Evolutionary conservation across 148 eudicot genomes (phyloP).

Genomic region (Rhododendron griersonianum): DNA sequence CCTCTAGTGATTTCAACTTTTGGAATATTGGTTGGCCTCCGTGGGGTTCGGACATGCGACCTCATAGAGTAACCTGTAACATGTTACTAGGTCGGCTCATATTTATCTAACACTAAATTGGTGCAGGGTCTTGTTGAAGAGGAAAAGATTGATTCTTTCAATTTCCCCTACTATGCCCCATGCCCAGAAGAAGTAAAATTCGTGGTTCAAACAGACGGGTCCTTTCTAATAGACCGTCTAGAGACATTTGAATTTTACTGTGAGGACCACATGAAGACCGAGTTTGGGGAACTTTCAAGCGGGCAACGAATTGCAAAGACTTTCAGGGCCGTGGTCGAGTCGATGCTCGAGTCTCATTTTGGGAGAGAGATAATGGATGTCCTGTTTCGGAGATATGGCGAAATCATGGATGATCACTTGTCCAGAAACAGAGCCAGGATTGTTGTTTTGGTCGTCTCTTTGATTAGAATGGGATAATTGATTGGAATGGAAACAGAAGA

Average conservation of each 20-base stretch:
- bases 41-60: background rate
- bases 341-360: conserved; percentile 54
- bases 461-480: conserved; percentile 12
- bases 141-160: conserved; percentile 58
- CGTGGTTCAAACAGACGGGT: conserved; percentile 44
- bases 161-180: conserved; percentile 64
- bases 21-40: too few species aligned
- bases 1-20: too few species aligned
- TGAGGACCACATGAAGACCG: conserved; percentile 19
- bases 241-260: conserved; percentile 45
- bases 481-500: background rate
- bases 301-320: conserved; percentile 45
- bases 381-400: conserved; percentile 38
- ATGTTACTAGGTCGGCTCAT: background rate
- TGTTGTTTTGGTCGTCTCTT: conserved; percentile 30
- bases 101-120: background rate
- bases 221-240: conserved; percentile 33
- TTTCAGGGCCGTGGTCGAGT: conserved; percentile 58
- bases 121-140: conserved; percentile 54
- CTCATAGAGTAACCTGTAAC: background rate
- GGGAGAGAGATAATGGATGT: conserved; percentile 45
- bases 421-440: conserved; percentile 12
- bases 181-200: conserved; percentile 42
- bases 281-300: conserved; percentile 8
- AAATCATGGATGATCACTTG: conserved; percentile 34